phyloP scores from a whole-genome alignment of 1,284 basidiomycete genomes.

The Papiliotrema fonsecae region DNA sequence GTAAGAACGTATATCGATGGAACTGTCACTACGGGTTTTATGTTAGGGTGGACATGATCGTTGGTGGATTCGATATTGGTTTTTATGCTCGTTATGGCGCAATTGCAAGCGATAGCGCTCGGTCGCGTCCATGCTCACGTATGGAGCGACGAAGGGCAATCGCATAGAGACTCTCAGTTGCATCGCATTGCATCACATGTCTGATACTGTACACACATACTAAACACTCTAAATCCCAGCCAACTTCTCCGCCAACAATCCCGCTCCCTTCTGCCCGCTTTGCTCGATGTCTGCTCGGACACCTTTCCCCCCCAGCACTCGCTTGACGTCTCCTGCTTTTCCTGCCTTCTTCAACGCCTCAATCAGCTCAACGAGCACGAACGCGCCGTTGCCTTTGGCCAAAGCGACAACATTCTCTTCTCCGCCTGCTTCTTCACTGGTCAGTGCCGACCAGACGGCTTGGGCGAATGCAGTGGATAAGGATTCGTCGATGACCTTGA shows the following conservation, averaged over 20 bases:
- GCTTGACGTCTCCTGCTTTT: constrained; percentile 51
- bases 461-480: constrained; percentile 61
- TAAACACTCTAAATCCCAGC: not conserved
- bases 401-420: constrained; percentile 52
- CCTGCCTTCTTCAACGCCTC: constrained; percentile 57
- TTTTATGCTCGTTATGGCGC: too few relatives aligned
- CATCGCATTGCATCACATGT: too few relatives aligned
- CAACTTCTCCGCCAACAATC: constrained; percentile 39
- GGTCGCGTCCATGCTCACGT: too few relatives aligned
- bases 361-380: constrained; percentile 71
- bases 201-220: not conserved
- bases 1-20: too few relatives aligned
- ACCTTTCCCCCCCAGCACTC: constrained; percentile 56
- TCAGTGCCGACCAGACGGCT: constrained; percentile 55
- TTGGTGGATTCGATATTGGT: too few relatives aligned
- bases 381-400: constrained; percentile 65
- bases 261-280: constrained; percentile 43
- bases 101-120: too few relatives aligned
- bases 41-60: too few relatives aligned
- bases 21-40: too few relatives aligned
- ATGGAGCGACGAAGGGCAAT: too few relatives aligned
- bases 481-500: constrained; percentile 53
- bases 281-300: constrained; percentile 38
- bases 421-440: constrained; percentile 44
- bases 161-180: too few relatives aligned